These are phyloP conservation scores for Jatropha podagrica DNA, from an alignment of 441 rosid species.

Conservation along the genomic window DNA sequence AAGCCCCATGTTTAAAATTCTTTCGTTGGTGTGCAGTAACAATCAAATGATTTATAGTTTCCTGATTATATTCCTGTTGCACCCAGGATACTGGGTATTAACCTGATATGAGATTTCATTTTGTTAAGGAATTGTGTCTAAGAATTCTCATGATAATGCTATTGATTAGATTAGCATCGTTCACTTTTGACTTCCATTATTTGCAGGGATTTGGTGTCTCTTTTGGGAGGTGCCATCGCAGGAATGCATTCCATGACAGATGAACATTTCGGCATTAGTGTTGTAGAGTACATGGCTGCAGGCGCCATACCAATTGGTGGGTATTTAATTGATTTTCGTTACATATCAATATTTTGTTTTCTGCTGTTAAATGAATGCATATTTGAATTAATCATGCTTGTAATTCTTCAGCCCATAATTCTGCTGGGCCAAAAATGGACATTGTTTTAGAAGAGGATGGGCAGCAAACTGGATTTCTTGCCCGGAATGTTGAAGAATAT, in stretches of 20 bases:
- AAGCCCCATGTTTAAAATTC: too few relatives aligned
- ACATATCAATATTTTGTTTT: background rate
- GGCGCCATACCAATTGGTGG: conserved; percentile 90
- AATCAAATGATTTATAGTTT: background rate
- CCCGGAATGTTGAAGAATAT: conserved; percentile 58
- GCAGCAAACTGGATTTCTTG: conserved; percentile 79
- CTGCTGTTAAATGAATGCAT: background rate
- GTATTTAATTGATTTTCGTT: conserved; percentile 13
- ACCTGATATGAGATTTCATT: background rate
- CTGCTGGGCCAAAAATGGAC: conserved; percentile 95
- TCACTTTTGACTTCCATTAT: background rate
- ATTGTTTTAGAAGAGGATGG: conserved; percentile 88
- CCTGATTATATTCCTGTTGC: background rate
- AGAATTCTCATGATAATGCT: background rate
- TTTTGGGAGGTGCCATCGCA: conserved; percentile 67
- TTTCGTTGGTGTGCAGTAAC: too few relatives aligned
- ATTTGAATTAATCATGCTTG: conserved; percentile 11
- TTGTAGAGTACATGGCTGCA: conserved; percentile 96
- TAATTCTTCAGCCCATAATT: conserved; percentile 65
- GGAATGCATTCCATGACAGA: conserved; percentile 93
- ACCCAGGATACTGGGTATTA: background rate
- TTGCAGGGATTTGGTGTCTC: conserved; percentile 70
- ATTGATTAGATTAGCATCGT: background rate
- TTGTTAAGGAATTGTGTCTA: background rate
- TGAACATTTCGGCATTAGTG: conserved; percentile 88